Evolutionary conservation across 2,329 filamentous ascomycete species (phyloP).

Genomic region (Trichoderma sp.): DNA sequence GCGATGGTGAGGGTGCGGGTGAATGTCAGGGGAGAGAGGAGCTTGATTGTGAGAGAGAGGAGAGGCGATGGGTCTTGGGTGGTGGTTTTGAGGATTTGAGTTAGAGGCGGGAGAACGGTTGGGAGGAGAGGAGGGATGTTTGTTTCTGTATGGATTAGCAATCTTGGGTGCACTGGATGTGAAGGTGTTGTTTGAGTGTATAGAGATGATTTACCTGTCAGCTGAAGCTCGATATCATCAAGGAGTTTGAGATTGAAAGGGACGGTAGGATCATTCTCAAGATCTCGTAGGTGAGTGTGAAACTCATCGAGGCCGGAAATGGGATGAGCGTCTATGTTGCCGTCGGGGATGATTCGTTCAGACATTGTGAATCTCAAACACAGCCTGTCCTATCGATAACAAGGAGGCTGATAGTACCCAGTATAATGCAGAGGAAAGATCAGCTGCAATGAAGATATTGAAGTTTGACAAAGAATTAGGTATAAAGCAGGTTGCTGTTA

Average conservation of each 20-base stretch:
- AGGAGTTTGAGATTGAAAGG: conserved; percentile 53
- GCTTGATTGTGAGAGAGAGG: conserved; percentile 55
- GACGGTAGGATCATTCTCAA: conserved; percentile 46
- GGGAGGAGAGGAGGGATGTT: conserved; percentile 56
- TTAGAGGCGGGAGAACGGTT: conserved; percentile 55
- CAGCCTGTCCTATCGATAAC: not conserved
- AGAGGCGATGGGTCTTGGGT: conserved; percentile 53
- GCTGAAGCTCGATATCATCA: conserved; percentile 60
- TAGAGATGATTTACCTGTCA: conserved; percentile 47
- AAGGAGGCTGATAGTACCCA: no score
- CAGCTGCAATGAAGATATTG: no score
- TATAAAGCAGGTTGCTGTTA: no score
- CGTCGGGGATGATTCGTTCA: conserved; percentile 38
- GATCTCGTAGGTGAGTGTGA: conserved; percentile 52
- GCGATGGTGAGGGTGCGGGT: conserved; percentile 53
- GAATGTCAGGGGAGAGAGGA: conserved; percentile 56
- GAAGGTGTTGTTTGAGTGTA: not conserved
- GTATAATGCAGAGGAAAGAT: not conserved
- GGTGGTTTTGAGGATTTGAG: conserved; percentile 53
- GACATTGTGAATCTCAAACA: conserved; percentile 29
- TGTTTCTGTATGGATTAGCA: conserved; percentile 40
- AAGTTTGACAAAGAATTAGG: not conserved
- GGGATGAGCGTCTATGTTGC: conserved; percentile 45
- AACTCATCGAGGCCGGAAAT: conserved; percentile 57
- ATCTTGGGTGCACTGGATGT: not conserved